Conservation (phyloP, 2,329 filamentous ascomycete genomes). For the Fonsecaea nubica region DNA sequence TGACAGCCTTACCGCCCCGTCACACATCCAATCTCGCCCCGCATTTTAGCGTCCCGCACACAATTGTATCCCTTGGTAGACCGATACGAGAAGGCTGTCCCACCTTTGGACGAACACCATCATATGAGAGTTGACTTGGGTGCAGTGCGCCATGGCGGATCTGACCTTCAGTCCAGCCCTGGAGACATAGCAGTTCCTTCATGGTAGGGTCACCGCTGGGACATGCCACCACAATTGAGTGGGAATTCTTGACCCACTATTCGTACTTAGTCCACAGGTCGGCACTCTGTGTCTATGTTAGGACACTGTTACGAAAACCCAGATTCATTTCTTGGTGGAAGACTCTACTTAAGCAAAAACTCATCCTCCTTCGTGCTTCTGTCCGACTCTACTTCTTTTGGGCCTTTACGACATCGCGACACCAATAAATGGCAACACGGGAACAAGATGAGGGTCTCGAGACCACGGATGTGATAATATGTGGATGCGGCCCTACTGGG, state of each 20-base stretch:
- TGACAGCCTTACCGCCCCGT: background rate
- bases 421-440: background rate
- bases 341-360: background rate
- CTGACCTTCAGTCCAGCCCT: background rate
- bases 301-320: background rate
- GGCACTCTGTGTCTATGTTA: background rate
- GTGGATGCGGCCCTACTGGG: conserved; percentile 46
- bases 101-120: background rate
- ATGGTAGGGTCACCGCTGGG: background rate
- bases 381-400: background rate
- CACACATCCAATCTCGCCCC: background rate
- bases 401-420: background rate
- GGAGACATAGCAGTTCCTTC: background rate
- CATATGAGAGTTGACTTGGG: background rate
- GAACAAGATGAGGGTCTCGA: conserved; percentile 15
- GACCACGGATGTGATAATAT: conserved; percentile 44
- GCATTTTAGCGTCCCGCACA: conserved; percentile 24
- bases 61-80: background rate
- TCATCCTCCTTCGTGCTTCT: background rate
- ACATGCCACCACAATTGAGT: background rate
- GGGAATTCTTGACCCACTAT: background rate
- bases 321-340: background rate
- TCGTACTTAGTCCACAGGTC: background rate
- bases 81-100: background rate
- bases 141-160: background rate